Percentiles rank a stretch among this genome's conserved stretches.
These are phyloP conservation scores for Mrakiaceae sp. DNA, from an alignment of 1,284 basidiomycete genomes.

Conservation along the genomic window DNA sequence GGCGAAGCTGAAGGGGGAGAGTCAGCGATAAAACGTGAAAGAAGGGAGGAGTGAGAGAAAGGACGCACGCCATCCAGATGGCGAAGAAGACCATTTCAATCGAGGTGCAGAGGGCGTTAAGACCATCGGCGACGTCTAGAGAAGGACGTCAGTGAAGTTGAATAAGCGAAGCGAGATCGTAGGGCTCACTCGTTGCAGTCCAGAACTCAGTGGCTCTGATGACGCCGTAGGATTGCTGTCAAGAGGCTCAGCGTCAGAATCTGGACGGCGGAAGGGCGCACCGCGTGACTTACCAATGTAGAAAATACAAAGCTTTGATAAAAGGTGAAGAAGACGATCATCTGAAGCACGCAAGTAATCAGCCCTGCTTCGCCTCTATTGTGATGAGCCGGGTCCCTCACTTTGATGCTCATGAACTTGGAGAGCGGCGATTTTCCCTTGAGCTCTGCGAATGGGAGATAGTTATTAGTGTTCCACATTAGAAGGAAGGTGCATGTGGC, in stretches of 20 bases:
- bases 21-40: not conserved
- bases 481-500: too few species aligned
- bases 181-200: conserved; percentile 46
- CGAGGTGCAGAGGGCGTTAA: conserved; percentile 67
- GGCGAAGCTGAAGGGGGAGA: not conserved
- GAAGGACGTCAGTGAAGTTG: conserved; percentile 19
- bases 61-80: conserved; percentile 12
- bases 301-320: conserved; percentile 23
- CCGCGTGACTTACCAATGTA: conserved; percentile 14
- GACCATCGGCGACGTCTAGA: conserved; percentile 53
- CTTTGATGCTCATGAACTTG: conserved; percentile 70
- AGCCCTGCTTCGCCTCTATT: not conserved
- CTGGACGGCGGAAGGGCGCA: not conserved
- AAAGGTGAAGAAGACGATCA: conserved; percentile 59
- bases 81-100: conserved; percentile 64
- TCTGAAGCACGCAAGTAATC: conserved; percentile 21
- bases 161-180: not conserved
- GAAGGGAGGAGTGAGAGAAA: not conserved
- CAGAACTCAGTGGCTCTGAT: conserved; percentile 57
- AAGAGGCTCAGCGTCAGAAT: not conserved
- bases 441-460: conserved; percentile 41
- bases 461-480: too few species aligned
- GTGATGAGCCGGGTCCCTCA: conserved; percentile 9
- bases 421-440: conserved; percentile 60
- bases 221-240: conserved; percentile 22